Evolutionary conservation across 2,329 filamentous ascomycete genomes (phyloP).

Genomic region (Colletotrichum echinochloae): DNA sequence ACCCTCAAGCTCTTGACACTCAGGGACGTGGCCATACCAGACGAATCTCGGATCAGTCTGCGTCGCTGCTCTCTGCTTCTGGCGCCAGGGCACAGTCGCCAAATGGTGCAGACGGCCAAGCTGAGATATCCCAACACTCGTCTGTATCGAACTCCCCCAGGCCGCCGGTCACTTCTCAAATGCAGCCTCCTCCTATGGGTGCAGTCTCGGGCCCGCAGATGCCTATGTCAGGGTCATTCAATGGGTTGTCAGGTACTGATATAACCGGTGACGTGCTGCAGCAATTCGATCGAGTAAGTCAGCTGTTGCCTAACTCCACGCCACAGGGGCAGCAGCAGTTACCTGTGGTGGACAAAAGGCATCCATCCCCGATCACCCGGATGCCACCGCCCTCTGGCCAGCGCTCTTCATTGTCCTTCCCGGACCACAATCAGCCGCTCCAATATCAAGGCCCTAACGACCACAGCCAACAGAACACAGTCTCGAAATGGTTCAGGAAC

Average conservation of each 20-base stretch:
- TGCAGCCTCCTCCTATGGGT: background rate
- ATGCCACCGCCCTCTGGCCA: background rate
- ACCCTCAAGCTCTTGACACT: slow-evolving; percentile 5
- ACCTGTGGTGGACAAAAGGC: background rate
- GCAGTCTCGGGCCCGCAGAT: background rate
- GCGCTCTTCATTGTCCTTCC: background rate
- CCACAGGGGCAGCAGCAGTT: background rate
- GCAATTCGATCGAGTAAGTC: background rate
- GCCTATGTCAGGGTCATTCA: background rate
- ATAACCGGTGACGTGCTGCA: background rate
- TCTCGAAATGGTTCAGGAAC: slow-evolving; percentile 41
- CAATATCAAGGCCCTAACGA: background rate
- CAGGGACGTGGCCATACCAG: background rate
- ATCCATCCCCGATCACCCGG: background rate
- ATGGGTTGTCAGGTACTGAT: background rate
- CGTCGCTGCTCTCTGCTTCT: background rate
- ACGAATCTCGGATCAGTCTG: slow-evolving; percentile 9
- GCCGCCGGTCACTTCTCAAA: slow-evolving; percentile 5
- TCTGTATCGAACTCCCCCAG: slow-evolving; percentile 17
- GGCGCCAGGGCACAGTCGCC: slow-evolving; percentile 13
- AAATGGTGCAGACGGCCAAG: background rate
- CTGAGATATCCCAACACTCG: slow-evolving; percentile 10
- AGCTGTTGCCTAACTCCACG: background rate
- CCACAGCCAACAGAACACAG: slow-evolving; percentile 9
- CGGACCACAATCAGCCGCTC: background rate